Base-by-base conservation (phyloP, 2,329 filamentous ascomycete species). In the Teratosphaeria epicoccoides region DNA sequence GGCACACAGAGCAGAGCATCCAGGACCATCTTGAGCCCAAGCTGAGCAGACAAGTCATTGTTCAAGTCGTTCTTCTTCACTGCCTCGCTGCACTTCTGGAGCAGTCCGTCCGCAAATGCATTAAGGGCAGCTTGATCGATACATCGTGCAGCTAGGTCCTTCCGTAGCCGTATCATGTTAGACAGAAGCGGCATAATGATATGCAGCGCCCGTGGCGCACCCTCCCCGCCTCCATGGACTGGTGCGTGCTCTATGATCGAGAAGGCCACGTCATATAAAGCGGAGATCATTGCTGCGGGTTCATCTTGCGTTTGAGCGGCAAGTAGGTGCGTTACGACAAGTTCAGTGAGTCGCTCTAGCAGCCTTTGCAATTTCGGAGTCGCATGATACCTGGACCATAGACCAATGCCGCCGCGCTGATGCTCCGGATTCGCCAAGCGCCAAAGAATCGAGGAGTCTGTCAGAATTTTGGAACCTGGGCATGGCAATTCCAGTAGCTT, bases 401-500 rank as follows among this genome's bases (percentile, higher is more conserved):
- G 14, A 2, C 14, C 33, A 40, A 17, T 17, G n/a, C 20, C 17
- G 1, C n/a, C 33, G 9, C 33, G 5, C n/a, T 40, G 33, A 17
- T 40, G 20, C 14, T 20, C 14, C 3, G 33, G 33, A 17, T 17
- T 17, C 20, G 33, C 33, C 33, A 46, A 46, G 2, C 25, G 23
- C 44, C 44, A 46, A 23, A 46, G 20, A 10, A 22, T 17, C 1
- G 14, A 17, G 3, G 44, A 17, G 24, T 50, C 52, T 11, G 48
- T 50, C 9, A 44, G 43, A 2, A 53, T 40, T 14, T 24, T 22
- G 9, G 26, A 17, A 20, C 44, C 47, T 9, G 50, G 29, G 26
- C 47, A 50, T 6, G 53, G 46, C 22, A 43, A 10, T 20, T 48
- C 29, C 6, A 52, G 44, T 14, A 55, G 14, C 14, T 50, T 46